These are phyloP conservation scores for Puccinia coronata DNA, from an alignment of 1,284 basidiomycete species.

Conservation along the genomic window DNA sequence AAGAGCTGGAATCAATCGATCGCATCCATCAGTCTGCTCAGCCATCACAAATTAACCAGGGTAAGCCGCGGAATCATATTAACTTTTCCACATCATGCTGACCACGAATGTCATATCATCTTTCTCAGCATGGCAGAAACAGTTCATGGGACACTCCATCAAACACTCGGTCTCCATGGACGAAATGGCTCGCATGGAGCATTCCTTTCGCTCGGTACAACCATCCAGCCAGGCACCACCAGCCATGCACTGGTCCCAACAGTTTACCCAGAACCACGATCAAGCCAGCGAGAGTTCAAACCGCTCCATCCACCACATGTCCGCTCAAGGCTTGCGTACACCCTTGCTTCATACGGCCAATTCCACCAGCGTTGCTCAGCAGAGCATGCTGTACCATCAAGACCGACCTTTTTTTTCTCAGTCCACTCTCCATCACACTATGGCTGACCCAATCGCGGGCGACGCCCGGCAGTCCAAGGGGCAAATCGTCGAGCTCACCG, in stretches of 20 bases:
- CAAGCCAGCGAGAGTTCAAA: not conserved
- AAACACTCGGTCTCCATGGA: not conserved
- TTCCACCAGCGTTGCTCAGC: not conserved
- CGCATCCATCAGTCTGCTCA: not conserved
- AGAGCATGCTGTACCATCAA: conserved; percentile 9
- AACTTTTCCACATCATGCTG: not conserved
- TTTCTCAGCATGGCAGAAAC: conserved; percentile 36
- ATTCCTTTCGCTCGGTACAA: conserved; percentile 9
- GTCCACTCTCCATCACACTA: not conserved
- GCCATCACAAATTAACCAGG: not conserved
- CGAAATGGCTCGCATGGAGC: conserved; percentile 39
- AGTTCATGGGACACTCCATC: not conserved
- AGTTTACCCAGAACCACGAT: not conserved
- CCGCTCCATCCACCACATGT: conserved; percentile 2
- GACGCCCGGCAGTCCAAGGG: conserved; percentile 53
- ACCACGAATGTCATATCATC: no score
- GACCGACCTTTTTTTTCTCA: not conserved
- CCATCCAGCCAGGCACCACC: not conserved
- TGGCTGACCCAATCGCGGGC: conserved; percentile 1
- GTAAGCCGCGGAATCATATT: not conserved
- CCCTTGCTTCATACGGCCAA: not conserved
- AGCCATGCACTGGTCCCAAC: conserved; percentile 17
- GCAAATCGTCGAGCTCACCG: conserved; percentile 56
- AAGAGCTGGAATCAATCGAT: conserved; percentile 25
- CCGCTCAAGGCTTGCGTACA: not conserved